Percentiles rank a stretch among this genome's conserved stretches.
phyloP scores from a whole-genome alignment of 768 basidiomycete genomes.

The Psilocybe tampanensis region DNA sequence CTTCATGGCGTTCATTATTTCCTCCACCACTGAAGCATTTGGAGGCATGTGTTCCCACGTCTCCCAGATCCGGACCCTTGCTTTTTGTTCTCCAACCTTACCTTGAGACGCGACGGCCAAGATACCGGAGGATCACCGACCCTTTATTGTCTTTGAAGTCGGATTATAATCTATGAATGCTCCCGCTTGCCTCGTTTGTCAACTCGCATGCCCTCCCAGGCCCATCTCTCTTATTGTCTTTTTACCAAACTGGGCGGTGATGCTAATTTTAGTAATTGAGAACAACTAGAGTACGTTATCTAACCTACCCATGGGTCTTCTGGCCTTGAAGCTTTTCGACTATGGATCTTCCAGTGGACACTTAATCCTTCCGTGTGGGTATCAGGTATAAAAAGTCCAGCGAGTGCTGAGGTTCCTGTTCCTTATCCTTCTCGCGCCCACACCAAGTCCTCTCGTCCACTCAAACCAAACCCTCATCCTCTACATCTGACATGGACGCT shows the following conservation, averaged over 20 bases:
- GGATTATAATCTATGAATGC: background rate
- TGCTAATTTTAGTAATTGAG: conserved; percentile 5
- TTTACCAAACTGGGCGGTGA: background rate
- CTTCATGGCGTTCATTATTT: no score
- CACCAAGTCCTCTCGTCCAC: conserved; percentile 2
- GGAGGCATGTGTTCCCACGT: conserved; percentile 14
- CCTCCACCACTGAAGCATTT: background rate
- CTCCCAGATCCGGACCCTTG: conserved; percentile 17
- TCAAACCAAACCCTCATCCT: conserved; percentile 4
- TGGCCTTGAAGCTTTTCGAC: no score
- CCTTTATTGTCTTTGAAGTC: conserved; percentile 22
- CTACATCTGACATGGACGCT: conserved; percentile 24
- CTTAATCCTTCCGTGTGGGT: no score
- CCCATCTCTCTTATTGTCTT: conserved; percentile 17
- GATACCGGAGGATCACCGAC: background rate
- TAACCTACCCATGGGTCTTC: no score
- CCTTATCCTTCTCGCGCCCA: conserved; percentile 2
- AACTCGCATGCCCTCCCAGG: conserved; percentile 6
- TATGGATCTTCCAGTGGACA: no score
- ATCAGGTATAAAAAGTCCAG: conserved; percentile 7
- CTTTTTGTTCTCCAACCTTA: conserved; percentile 24
- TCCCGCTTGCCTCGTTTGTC: background rate
- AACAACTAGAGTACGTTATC: no score
- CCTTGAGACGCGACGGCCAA: background rate
- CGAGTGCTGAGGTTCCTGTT: background rate